Conservation (phyloP, 179 eudicot genomes). For the Pouteria campechiana region DNA sequence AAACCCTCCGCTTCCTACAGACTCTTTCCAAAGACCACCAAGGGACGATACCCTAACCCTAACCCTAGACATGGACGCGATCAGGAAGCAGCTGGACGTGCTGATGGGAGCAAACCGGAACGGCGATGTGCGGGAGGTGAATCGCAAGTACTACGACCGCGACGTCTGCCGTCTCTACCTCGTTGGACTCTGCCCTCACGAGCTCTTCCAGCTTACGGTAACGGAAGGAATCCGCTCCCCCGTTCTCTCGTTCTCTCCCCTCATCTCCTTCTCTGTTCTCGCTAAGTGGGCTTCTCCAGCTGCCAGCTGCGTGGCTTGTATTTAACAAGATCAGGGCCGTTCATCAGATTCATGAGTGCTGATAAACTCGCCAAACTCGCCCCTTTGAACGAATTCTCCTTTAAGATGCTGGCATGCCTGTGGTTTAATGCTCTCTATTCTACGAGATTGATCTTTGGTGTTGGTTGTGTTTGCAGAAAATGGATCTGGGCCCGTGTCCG, state of each 20-base stretch:
- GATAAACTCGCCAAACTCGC: too few species aligned
- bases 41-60: too few species aligned
- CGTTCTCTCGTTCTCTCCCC: background rate
- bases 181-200: slow-evolving; percentile 96
- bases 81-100: slow-evolving; percentile 89
- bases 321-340: too few species aligned
- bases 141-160: slow-evolving; percentile 90
- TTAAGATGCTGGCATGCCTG: too few species aligned
- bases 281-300: background rate
- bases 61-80: slow-evolving; percentile 51
- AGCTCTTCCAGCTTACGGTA: slow-evolving; percentile 93
- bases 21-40: too few species aligned
- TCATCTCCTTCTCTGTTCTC: background rate
- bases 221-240: slow-evolving; percentile 31
- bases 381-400: too few species aligned
- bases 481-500: slow-evolving; percentile 98
- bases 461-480: slow-evolving; percentile 39
- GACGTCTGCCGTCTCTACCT: slow-evolving; percentile 90
- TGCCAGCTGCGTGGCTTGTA: too few species aligned
- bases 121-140: slow-evolving; percentile 78
- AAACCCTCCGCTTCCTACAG: too few species aligned
- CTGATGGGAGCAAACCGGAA: slow-evolving; percentile 96
- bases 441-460: background rate
- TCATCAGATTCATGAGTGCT: too few species aligned
- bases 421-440: too few species aligned